Percentiles rank a stretch among this genome's conserved stretches.
Conservation (phyloP, 805 yeast genomes). For the Schizosaccharomyces lindneri region DNA sequence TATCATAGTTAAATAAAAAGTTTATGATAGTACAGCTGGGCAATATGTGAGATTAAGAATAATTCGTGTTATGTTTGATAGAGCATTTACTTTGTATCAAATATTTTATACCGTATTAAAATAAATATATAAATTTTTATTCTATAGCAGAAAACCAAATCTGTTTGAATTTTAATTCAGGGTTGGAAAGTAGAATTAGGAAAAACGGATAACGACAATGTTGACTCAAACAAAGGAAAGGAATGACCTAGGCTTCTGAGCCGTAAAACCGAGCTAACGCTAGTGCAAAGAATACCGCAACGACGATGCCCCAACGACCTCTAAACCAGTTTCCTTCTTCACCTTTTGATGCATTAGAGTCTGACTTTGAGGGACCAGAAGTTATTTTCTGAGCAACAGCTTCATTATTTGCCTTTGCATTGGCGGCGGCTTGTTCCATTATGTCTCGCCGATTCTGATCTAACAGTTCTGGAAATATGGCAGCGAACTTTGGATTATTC, state of each 20-base stretch:
- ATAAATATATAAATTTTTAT: too few relatives aligned
- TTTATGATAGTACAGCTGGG: too few relatives aligned
- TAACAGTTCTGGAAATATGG: conserved; percentile 47
- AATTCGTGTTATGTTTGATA: too few relatives aligned
- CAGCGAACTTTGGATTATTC: conserved; percentile 36
- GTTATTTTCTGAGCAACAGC: not conserved
- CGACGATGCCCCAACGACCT: not conserved
- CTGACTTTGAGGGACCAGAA: too few relatives aligned
- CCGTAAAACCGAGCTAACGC: not conserved
- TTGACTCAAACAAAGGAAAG: not conserved
- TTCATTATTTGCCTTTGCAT: not conserved
- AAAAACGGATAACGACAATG: not conserved
- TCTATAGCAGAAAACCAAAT: too few relatives aligned
- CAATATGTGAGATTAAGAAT: too few relatives aligned
- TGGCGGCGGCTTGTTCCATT: conserved; percentile 1
- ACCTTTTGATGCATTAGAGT: not conserved
- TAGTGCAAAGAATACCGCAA: not conserved
- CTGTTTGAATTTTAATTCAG: too few relatives aligned
- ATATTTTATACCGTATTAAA: too few relatives aligned
- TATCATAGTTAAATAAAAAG: too few relatives aligned
- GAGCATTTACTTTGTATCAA: too few relatives aligned
- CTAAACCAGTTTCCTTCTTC: not conserved
- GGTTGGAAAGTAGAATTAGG: too few relatives aligned
- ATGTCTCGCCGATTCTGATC: conserved; percentile 18
- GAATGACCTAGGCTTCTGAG: not conserved